Conservation (phyloP, 495 filamentous ascomycete genomes). For the Pyrenula massariospora region DNA sequence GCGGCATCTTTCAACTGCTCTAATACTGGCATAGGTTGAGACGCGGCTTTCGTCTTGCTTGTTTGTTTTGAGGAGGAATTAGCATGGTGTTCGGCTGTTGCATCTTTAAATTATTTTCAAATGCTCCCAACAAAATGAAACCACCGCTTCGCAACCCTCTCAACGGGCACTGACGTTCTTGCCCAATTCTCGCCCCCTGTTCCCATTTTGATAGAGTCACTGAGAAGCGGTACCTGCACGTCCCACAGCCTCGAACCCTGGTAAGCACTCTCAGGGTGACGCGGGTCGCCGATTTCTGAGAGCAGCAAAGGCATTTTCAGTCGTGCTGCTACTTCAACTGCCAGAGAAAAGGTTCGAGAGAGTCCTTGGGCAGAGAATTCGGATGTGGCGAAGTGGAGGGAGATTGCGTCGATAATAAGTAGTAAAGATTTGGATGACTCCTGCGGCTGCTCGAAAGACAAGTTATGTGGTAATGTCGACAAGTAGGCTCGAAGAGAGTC, state of each 20-base stretch:
- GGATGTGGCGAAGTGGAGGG: constrained; percentile 56
- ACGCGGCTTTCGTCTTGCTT: not conserved
- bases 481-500: constrained; percentile 70
- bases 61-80: not conserved
- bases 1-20: too few relatives aligned
- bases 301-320: constrained; percentile 23
- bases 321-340: constrained; percentile 51
- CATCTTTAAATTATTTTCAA: constrained; percentile 4
- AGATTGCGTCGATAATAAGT: constrained; percentile 53
- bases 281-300: constrained; percentile 27
- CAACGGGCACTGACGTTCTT: constrained; percentile 56
- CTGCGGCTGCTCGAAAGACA: not conserved
- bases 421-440: constrained; percentile 27
- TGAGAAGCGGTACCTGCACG: constrained; percentile 51
- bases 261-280: constrained; percentile 13
- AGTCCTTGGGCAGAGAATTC: constrained; percentile 82
- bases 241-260: constrained; percentile 32
- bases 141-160: constrained; percentile 58
- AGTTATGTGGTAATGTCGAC: constrained; percentile 27
- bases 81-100: constrained; percentile 19
- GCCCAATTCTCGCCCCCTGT: constrained; percentile 47
- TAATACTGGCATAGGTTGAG: too few relatives aligned
- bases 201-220: constrained; percentile 40
- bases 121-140: constrained; percentile 38
- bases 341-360: constrained; percentile 50